Evolutionary conservation across 345 rosid species (phyloP).

Genomic region (Eutrema yunnanense): DNA sequence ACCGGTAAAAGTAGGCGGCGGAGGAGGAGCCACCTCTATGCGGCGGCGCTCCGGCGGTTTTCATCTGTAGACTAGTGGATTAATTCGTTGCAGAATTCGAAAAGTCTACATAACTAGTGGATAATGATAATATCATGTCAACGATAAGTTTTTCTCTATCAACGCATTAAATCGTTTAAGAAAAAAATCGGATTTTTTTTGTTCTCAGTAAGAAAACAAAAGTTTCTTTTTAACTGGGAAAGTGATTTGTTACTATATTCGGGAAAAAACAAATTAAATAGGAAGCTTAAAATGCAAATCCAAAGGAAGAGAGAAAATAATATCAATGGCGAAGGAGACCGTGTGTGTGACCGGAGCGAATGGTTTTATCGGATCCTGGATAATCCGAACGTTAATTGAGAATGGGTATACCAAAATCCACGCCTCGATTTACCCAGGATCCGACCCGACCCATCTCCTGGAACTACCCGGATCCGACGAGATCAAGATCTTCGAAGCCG

Average conservation of each 20-base stretch:
- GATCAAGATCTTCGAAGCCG: slow-evolving; percentile 47
- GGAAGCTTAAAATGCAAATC: not conserved
- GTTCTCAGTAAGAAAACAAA: not conserved
- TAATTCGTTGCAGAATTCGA: not conserved
- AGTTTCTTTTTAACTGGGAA: not conserved
- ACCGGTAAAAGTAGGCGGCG: slow-evolving; percentile 2
- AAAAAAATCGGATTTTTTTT: not conserved
- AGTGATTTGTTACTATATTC: not conserved
- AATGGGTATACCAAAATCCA: slow-evolving; percentile 54
- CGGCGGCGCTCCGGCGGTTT: slow-evolving; percentile 32
- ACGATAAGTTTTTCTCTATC: not conserved
- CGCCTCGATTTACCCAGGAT: slow-evolving; percentile 57
- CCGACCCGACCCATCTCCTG: slow-evolving; percentile 48
- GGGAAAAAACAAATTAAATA: not conserved
- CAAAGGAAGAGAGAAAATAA: not conserved
- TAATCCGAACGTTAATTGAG: slow-evolving; percentile 45
- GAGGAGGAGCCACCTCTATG: slow-evolving; percentile 16
- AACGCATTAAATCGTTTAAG: not conserved
- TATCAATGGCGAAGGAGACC: slow-evolving; percentile 33
- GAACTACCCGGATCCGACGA: slow-evolving; percentile 37
- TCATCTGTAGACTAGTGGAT: slow-evolving; percentile 13
- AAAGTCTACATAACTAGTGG: slow-evolving; percentile 25
- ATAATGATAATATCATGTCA: slow-evolving; percentile 26
- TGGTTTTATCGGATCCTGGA: slow-evolving; percentile 83
- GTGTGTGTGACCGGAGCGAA: slow-evolving; percentile 85